phyloP scores from a whole-genome alignment of 2,329 filamentous ascomycete genomes.

The Aspergillus transmontanensis region DNA sequence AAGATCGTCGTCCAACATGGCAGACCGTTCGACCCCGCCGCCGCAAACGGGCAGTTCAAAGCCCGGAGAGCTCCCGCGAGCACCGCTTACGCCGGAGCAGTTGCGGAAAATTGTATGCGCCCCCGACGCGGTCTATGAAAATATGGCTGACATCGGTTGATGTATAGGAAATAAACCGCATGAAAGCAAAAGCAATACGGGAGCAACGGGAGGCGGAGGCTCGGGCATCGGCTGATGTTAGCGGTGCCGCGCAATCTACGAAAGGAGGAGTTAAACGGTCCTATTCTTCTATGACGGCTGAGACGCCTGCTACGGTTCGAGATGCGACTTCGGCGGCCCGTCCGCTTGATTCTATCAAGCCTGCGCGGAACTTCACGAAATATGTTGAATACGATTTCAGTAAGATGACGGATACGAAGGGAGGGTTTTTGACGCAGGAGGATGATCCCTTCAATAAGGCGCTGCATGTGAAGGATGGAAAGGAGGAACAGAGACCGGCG shows the following conservation, averaged over 20 bases:
- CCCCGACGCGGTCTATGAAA: neutral
- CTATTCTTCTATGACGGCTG: conserved; percentile 63
- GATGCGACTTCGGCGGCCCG: conserved; percentile 53
- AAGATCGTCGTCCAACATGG: neutral
- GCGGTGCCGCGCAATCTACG: conserved; percentile 47
- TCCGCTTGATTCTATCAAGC: conserved; percentile 60
- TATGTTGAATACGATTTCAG: conserved; percentile 98
- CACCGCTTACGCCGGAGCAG: conserved; percentile 63
- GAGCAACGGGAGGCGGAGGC: conserved; percentile 69
- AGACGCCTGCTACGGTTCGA: conserved; percentile 62
- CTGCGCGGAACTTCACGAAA: conserved; percentile 85
- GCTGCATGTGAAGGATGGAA: conserved; percentile 59
- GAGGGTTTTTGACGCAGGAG: conserved; percentile 85
- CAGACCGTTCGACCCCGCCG: conserved; percentile 49
- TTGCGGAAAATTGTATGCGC: conserved; percentile 57
- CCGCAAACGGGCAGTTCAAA: conserved; percentile 39
- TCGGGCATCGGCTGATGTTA: conserved; percentile 38
- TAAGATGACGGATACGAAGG: conserved; percentile 97
- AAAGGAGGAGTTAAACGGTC: conserved; percentile 74
- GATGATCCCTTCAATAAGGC: conserved; percentile 90
- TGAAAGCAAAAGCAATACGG: conserved; percentile 84
- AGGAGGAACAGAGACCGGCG: conserved; percentile 69
- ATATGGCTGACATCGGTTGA: conserved; percentile 14
- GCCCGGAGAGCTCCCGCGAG: conserved; percentile 33
- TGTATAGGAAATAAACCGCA: conserved; percentile 76